Evolutionary conservation across 495 filamentous ascomycete species (phyloP).

Genomic region (Hypomontagnella monticulosa): DNA sequence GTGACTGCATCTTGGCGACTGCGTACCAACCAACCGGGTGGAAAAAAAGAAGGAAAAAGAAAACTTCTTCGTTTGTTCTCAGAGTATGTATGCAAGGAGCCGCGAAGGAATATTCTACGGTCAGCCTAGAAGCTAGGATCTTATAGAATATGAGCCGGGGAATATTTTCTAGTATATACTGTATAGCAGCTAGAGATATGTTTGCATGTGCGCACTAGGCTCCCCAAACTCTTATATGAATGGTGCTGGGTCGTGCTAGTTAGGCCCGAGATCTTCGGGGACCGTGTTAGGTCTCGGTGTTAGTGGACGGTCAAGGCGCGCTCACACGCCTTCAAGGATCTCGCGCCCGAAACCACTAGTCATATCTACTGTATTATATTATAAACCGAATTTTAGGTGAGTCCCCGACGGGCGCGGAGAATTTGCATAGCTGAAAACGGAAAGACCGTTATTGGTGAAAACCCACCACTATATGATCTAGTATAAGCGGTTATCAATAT

Average conservation of each 20-base stretch:
- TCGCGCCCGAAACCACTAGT: no score
- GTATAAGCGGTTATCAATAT: no score
- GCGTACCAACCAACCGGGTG: not conserved
- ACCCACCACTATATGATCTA: no score
- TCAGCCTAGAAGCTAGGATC: no score
- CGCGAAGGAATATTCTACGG: not conserved
- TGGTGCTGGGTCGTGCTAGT: not conserved
- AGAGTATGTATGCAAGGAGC: not conserved
- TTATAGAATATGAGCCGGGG: no score
- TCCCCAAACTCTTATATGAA: constrained; percentile 15
- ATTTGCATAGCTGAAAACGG: not conserved
- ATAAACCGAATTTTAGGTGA: no score
- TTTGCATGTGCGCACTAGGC: not conserved
- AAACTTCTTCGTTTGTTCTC: constrained; percentile 1
- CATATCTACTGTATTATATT: no score
- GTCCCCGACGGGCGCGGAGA: no score
- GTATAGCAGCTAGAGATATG: not conserved
- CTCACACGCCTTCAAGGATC: no score
- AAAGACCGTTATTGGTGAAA: not conserved
- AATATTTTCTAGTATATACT: no score
- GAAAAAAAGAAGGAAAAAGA: not conserved
- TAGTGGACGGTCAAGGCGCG: no score
- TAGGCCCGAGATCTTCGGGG: constrained; percentile 3
- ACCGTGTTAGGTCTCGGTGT: not conserved
- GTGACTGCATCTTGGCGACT: not conserved